A percentile compares a stretch with the other conserved stretches of the same genome.
These are phyloP conservation scores for Medicago lupulina DNA, from an alignment of 306 rosid species.

Conservation along the genomic window DNA sequence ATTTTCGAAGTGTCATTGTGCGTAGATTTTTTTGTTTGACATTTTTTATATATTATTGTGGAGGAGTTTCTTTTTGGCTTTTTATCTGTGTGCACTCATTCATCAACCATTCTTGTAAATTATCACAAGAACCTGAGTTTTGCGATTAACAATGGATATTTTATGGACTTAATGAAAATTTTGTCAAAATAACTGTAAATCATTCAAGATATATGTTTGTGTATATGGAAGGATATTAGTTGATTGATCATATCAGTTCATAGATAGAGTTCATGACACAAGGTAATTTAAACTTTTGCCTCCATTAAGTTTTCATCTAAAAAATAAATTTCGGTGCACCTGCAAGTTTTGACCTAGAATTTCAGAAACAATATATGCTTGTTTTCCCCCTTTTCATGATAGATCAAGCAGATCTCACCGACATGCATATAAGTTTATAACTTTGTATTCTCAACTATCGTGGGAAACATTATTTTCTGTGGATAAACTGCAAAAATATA, in stretches of 20 bases:
- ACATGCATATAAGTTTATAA: background rate
- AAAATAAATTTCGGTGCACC: too few relatives aligned
- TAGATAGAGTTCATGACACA: too few relatives aligned
- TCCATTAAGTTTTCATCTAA: too few relatives aligned
- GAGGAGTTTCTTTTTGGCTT: constrained; percentile 12
- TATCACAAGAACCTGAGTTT: constrained; percentile 26
- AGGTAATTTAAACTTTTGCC: too few relatives aligned
- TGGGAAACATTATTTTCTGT: constrained; percentile 2
- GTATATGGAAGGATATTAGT: background rate
- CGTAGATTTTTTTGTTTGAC: background rate
- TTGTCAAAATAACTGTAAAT: constrained; percentile 26
- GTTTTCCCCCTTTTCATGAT: too few relatives aligned
- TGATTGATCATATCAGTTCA: background rate
- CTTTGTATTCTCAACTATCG: background rate
- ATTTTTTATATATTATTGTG: constrained; percentile 22
- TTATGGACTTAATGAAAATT: constrained; percentile 17
- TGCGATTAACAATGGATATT: background rate
- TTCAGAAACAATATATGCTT: too few relatives aligned
- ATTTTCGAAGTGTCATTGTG: constrained; percentile 35
- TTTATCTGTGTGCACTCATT: constrained; percentile 12
- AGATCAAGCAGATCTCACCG: too few relatives aligned
- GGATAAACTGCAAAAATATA: too few relatives aligned
- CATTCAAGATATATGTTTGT: constrained; percentile 4
- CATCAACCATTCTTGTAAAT: background rate
- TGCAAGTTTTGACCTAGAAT: too few relatives aligned